Evolutionary conservation across 2,329 filamentous ascomycete genomes (phyloP), one percentile per base, ranked within the genome.

Genomic region (Xenosphaeropsis pyriputrescens): DNA sequence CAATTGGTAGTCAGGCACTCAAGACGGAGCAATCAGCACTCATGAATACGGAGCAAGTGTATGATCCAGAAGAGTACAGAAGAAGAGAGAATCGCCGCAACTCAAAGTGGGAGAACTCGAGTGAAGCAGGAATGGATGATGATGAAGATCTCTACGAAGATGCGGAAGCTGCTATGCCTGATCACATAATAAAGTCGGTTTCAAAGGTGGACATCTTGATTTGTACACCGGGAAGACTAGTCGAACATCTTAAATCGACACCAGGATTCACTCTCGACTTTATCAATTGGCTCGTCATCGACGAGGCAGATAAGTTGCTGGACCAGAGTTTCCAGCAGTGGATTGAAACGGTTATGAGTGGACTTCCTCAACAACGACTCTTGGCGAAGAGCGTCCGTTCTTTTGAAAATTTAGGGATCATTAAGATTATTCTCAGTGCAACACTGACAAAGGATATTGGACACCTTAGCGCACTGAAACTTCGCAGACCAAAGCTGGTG

Each of bases 311-410:
- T 57, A 85, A 91, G 53, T 64, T 96, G 11, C 70, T 96, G 5
- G 81, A 88, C 32, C 85, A 96, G 56, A 88, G 82, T 51, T 95
- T 91, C 57, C 88, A 95, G 54, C 82, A 89, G 50, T 95, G 88
- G 88, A 65, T 93, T 3, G 73, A 77, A 31, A 62, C 79, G 0
- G 72, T 91, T 6, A 78, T 85, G 52, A 71, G 77, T 13, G 62
- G 64, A 33, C 64, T 84, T 43, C 65, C 13, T 35, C 22, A 18
- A 18, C 17, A 35, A 22, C 37, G 43, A 26, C 33, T 39, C 11
- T 15, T 47, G 4, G 32, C 42, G 11, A 26, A 26, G 22, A 26
- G 22, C 12, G 18, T 45, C 18, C 42, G 41, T 18, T 26, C 22
- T 3, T 26, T 11, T 26, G 22, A 26, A 26, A 32, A 43, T 19